A percentile compares a stretch with the other conserved stretches of the same genome.
Conservation (phyloP, 1,284 basidiomycete species). For the Volvariella surrecta region DNA sequence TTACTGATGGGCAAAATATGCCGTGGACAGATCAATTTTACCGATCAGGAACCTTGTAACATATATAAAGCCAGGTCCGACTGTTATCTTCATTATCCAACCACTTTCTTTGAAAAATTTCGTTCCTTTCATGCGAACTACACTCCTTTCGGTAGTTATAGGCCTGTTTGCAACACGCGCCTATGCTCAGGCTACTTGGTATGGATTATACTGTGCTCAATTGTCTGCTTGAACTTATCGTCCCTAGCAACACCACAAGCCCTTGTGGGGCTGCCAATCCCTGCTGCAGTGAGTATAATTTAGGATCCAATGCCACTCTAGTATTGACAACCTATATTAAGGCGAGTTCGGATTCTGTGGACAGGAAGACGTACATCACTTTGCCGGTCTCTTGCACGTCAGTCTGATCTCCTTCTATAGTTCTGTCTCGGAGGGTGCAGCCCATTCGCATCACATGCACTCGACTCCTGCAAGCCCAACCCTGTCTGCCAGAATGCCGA, state of each 20-base stretch:
- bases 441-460: slow-evolving; percentile 55
- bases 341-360: slow-evolving; percentile 76
- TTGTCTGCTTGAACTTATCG: not conserved
- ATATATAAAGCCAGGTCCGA: no score
- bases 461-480: slow-evolving; percentile 61
- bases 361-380: slow-evolving; percentile 33
- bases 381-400: not conserved
- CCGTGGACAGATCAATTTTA: no score
- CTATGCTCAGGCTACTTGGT: no score
- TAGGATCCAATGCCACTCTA: not conserved
- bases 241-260: slow-evolving; percentile 40
- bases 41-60: no score
- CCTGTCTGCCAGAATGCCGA: slow-evolving; percentile 63
- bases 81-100: no score
- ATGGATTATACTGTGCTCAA: not conserved
- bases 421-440: slow-evolving; percentile 81
- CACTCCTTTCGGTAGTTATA: not conserved
- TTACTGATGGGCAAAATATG: no score
- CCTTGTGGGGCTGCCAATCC: slow-evolving; percentile 50
- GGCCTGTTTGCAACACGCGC: no score
- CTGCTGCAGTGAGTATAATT: slow-evolving; percentile 53
- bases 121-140: no score
- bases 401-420: slow-evolving; percentile 20
- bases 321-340: slow-evolving; percentile 14
- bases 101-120: no score